Conservation (phyloP, 768 basidiomycete species). For the Suillus tomentosus region DNA sequence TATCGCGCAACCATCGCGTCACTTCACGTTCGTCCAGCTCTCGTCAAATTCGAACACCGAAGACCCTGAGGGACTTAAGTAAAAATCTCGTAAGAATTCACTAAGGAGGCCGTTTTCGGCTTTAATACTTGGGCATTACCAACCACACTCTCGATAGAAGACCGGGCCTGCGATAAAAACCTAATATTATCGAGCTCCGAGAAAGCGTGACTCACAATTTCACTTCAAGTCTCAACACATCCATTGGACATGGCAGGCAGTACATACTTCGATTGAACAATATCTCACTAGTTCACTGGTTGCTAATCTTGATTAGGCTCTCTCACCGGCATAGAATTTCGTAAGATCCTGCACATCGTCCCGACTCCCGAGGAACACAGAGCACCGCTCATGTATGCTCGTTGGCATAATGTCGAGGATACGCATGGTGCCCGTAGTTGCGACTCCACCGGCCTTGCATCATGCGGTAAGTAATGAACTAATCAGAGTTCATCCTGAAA, state of each 20-base stretch:
- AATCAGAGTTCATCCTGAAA: background rate
- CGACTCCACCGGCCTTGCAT: conserved; percentile 87
- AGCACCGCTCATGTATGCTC: conserved; percentile 86
- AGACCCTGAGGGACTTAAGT: background rate
- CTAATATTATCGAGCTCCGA: background rate
- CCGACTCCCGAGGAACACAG: conserved; percentile 91
- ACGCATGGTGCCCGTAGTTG: conserved; percentile 92
- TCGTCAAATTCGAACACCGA: background rate
- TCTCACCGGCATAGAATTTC: conserved; percentile 69
- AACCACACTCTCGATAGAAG: background rate
- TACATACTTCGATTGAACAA: background rate
- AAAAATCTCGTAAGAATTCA: too few relatives aligned
- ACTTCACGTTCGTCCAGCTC: background rate
- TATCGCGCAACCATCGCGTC: background rate
- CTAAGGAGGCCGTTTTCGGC: too few relatives aligned
- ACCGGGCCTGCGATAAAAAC: background rate
- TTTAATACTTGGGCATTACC: background rate
- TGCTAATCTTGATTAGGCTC: conserved; percentile 21
- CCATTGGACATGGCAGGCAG: background rate
- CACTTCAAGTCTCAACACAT: background rate
- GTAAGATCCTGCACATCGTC: conserved; percentile 92
- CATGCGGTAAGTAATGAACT: background rate
- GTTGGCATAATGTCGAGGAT: conserved; percentile 91
- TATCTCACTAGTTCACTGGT: background rate
- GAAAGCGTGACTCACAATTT: background rate